Base-by-base conservation (phyloP, 1,284 basidiomycete genomes). In the Cutaneotrichosporon mucoides region DNA sequence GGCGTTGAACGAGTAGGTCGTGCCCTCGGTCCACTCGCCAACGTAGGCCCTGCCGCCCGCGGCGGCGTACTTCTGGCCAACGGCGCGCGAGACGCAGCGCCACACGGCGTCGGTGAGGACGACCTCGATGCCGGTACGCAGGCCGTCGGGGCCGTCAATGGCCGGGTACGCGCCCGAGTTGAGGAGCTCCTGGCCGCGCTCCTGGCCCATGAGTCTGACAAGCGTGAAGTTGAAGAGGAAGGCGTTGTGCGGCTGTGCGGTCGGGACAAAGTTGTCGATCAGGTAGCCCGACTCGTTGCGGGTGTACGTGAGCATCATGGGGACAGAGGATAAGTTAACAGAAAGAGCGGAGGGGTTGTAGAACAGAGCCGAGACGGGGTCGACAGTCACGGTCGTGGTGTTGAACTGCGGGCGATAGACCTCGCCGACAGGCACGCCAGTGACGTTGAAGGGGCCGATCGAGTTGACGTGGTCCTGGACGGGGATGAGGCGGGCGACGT, bases 31-130 rank as follows among this genome's bases (percentile, higher is more conserved):
- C 76, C 84, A 90, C 67, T 87, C 74, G 15, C 86, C 88, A 10
- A 89, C 85, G 71, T 82, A 90, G 9, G 84, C 87, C 15, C 73
- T 81, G 6, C 86, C 88, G 11, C 88, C 88, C 49, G 81, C 72
- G 33, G 74, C 68, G 1, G 83, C 84, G 86, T 87, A 90, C 60
- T 79, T 81, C 35, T 84, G 78, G 0, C 86, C 85, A 55, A 89
- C 85, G 6, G 84, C 84, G 84, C 87, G 88, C 38, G 81, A 81
- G 10, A 88, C 77, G 75, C 89, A 90, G 43, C 68, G 61, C 71
- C 70, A 77, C 6, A 63, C 67, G 24, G 63, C 72, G 72, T 91
- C 88, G 2, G 88, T 89, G 36, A 84, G 85, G 10, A 90, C 72
- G 35, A 71, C 64, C 69, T 87, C 81, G 36, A 90, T 77, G 56